Evolutionary conservation across 2,329 filamentous ascomycete genomes (phyloP).

Genomic region (Microsporum audouinii): DNA sequence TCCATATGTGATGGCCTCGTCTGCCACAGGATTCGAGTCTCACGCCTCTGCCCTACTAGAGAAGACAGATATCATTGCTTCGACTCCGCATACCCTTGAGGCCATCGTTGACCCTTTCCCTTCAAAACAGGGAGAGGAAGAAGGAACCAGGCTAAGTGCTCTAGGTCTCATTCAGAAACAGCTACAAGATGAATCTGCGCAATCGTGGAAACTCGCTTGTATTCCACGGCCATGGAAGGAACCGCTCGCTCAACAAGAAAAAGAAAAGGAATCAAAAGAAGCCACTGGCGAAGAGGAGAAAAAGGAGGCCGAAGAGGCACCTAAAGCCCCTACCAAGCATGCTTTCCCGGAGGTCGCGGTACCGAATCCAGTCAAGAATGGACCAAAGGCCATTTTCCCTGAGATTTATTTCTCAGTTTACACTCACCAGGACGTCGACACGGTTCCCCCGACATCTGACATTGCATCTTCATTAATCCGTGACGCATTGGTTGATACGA

Average conservation of each 20-base stretch:
- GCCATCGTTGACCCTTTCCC: slow-evolving; percentile 76
- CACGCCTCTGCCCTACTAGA: slow-evolving; percentile 72
- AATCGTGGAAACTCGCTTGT: slow-evolving; percentile 61
- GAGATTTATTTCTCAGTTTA: slow-evolving; percentile 94
- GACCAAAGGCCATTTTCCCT: slow-evolving; percentile 68
- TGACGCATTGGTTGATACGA: slow-evolving; percentile 78
- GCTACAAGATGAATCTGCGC: slow-evolving; percentile 62
- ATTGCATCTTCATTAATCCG: slow-evolving; percentile 75
- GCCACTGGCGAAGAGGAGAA: slow-evolving; percentile 36
- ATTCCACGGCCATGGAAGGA: slow-evolving; percentile 46
- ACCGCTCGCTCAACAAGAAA: slow-evolving; percentile 10
- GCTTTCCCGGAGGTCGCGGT: slow-evolving; percentile 63
- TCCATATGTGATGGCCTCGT: slow-evolving; percentile 72
- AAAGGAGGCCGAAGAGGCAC: slow-evolving; percentile 32
- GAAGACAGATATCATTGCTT: slow-evolving; percentile 90
- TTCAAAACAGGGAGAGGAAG: slow-evolving; percentile 40
- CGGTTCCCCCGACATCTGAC: slow-evolving; percentile 65
- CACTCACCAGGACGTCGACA: slow-evolving; percentile 71
- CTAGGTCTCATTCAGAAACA: slow-evolving; percentile 78
- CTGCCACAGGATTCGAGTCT: slow-evolving; percentile 56
- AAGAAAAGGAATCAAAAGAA: slow-evolving; percentile 30
- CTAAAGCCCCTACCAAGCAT: slow-evolving; percentile 55
- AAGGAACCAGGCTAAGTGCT: slow-evolving; percentile 54
- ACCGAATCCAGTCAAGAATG: slow-evolving; percentile 63
- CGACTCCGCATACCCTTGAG: slow-evolving; percentile 75